A percentile compares a stretch with the other conserved stretches of the same genome.
Evolutionary conservation across 2,329 filamentous ascomycete species (phyloP).

Genomic region (Botrytis fabae): DNA sequence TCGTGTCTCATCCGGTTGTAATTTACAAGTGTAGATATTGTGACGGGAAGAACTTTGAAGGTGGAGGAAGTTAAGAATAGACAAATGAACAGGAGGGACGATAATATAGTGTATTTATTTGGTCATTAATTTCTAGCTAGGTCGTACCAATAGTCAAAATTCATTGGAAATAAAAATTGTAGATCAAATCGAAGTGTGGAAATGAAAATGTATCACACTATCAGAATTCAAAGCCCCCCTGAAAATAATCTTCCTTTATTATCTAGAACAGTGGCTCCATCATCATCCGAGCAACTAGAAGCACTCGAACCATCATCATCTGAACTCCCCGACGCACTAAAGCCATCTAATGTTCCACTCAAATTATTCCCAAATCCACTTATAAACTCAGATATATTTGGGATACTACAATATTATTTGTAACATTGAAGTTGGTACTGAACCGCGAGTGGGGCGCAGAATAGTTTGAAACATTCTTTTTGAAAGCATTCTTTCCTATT

Average conservation of each 20-base stretch:
- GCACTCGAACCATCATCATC: background rate
- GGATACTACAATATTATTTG: background rate
- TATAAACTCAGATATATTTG: background rate
- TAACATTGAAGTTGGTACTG: background rate
- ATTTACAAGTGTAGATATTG: too few relatives aligned
- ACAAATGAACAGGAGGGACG: fast-evolving
- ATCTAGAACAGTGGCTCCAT: background rate
- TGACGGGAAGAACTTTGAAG: background rate
- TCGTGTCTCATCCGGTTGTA: too few relatives aligned
- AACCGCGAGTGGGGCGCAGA: background rate
- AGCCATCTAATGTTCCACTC: background rate
- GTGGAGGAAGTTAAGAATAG: background rate
- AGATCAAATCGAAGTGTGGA: background rate
- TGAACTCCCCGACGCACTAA: background rate
- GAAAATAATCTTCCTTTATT: background rate
- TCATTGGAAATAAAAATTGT: background rate
- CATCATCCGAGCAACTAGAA: background rate
- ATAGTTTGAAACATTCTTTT: background rate
- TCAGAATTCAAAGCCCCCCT: background rate
- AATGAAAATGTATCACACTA: background rate
- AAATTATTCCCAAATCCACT: background rate
- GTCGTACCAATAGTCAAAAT: background rate
- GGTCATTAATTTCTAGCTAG: background rate
- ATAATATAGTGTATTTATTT: background rate
- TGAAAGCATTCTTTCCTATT: background rate